Conservation (phyloP, 2,329 filamentous ascomycete genomes). For the Tricladium varicosporioides region DNA sequence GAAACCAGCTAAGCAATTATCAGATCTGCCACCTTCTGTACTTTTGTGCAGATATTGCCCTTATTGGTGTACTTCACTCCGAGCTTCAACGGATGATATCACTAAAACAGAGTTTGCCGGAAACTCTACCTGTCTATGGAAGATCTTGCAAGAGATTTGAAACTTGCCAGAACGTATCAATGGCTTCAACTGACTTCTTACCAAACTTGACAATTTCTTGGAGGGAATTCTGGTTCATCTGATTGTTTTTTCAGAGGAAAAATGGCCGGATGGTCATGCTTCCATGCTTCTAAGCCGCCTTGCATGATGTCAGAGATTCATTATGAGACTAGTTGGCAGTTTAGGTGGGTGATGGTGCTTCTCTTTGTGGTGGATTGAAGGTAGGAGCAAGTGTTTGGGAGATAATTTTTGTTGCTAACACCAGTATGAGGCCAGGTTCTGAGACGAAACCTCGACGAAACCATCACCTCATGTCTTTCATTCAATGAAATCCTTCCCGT, state of each 20-base stretch:
- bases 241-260: neutral
- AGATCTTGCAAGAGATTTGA: neutral
- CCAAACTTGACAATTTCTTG: neutral
- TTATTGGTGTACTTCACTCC: no score
- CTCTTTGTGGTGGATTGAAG: no score
- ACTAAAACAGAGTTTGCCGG: neutral
- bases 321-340: no score
- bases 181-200: neutral
- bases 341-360: no score
- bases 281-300: neutral
- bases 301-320: neutral
- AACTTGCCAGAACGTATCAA: neutral
- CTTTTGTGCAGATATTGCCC: no score
- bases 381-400: no score
- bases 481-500: no score
- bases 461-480: no score
- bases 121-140: neutral
- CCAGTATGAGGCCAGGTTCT: no score
- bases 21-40: no score
- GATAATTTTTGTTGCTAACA: no score
- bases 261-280: neutral
- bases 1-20: neutral
- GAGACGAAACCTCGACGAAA: no score
- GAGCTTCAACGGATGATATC: neutral
- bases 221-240: neutral